A percentile compares a stretch with the other conserved stretches of the same genome.
Conservation (phyloP, 2,329 filamentous ascomycete genomes). For the Chrysoporthe puriensis region DNA sequence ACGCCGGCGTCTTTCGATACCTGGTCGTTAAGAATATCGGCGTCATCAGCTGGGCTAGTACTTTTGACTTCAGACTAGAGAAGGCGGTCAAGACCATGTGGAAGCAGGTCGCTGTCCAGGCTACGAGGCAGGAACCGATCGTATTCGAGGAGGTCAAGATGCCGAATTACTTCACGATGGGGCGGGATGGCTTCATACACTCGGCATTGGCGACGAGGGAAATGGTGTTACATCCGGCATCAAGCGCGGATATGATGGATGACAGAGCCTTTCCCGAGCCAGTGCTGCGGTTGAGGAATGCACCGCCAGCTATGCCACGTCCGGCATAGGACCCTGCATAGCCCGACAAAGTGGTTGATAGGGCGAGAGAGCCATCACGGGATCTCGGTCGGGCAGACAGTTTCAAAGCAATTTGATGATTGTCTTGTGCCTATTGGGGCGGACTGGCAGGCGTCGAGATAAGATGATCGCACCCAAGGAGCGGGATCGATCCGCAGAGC, state of each 20-base stretch:
- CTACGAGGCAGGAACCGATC: conserved; percentile 21
- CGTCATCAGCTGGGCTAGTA: conserved; percentile 29
- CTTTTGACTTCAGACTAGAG: conserved; percentile 28
- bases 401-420: not conserved
- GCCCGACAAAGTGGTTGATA: not conserved
- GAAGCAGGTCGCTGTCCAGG: conserved; percentile 23
- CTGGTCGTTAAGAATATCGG: conserved; percentile 23
- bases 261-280: conserved; percentile 21
- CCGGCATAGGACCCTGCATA: not conserved
- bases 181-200: conserved; percentile 28
- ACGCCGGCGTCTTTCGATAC: conserved; percentile 36
- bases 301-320: not conserved
- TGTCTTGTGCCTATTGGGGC: not conserved
- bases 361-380: not conserved
- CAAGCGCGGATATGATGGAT: conserved; percentile 25
- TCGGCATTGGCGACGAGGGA: conserved; percentile 26
- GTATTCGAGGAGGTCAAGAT: conserved; percentile 26
- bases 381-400: not conserved
- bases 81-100: conserved; percentile 23
- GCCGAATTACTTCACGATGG: conserved; percentile 10
- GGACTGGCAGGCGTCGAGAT: not conserved
- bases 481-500: not conserved
- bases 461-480: not conserved
- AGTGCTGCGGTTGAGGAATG: conserved; percentile 16
- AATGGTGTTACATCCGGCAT: conserved; percentile 23